Evolutionary conservation across 2,329 filamentous ascomycete species (phyloP), one percentile per base, ranked within the genome.

Genomic region (Tolypocladium tropicale): DNA sequence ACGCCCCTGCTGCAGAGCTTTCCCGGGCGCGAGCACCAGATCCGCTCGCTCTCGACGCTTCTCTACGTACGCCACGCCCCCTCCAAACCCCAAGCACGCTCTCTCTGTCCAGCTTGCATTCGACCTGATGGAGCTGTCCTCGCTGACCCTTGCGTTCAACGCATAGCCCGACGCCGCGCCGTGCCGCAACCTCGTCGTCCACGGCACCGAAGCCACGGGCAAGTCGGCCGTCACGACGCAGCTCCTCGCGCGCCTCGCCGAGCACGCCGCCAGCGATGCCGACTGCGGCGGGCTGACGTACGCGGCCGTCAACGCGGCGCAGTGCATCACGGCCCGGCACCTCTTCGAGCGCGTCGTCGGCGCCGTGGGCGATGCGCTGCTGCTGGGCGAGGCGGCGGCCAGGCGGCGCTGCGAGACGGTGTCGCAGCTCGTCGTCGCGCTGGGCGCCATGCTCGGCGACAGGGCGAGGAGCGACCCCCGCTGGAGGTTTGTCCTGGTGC

Each of bases 191-290:
- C 70, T 96, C 12, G 84, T 96, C 25, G 71, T 95, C 52, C 85
- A 97, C 69, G 94, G 94, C 53, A 83, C 91, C 33, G 85, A 92
- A 65, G 87, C 90, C 2, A 95, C 92, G 0, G 93, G 91, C 43
- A 97, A 97, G 74, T 89, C 84, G 34, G 81, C 82, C 52, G 79
- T 96, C 53, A 77, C 86, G 4, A 76, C 78, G 56, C 77, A 79
- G 3, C 78, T 73, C 25, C 64, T 74, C 39, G 56, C 57, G 28
- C 53, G 59, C 10, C 56, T 73, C 11, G 61, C 61, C 30, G 54
- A 62, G 34, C 57, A 59, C 41, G 51, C 58, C 23, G 57, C 55
- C 28, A 52, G 52, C n/a, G 59, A 62, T 12, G 12, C 54, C 14
- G 46, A 61, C 4, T 55, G 60, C 11, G 59, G 58, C 51, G 73